These are phyloP conservation scores for Tylopilus sp. DNA, from an alignment of 768 basidiomycete species.

Conservation along the genomic window DNA sequence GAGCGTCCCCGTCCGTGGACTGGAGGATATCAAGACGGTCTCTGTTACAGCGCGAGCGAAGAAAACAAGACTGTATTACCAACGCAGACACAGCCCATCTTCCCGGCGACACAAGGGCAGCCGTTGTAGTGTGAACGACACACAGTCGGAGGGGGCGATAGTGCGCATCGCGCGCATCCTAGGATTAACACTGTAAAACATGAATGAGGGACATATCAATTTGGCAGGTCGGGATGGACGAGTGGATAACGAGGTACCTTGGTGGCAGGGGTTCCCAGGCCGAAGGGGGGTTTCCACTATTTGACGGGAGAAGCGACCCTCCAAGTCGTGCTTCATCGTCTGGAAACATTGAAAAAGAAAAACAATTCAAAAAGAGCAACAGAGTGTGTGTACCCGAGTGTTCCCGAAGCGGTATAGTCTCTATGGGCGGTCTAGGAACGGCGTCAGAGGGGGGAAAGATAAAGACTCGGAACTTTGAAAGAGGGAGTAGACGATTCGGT, in stretches of 20 bases:
- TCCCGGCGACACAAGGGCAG: neutral
- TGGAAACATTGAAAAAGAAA: neutral
- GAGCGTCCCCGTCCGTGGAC: slow-evolving; percentile 6
- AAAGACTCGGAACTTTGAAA: neutral
- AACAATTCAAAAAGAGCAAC: slow-evolving; percentile 8
- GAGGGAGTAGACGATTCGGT: neutral
- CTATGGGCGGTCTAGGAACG: slow-evolving; percentile 4
- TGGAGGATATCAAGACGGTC: slow-evolving; percentile 16
- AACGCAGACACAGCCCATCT: neutral
- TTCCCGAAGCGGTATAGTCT: slow-evolving; percentile 7
- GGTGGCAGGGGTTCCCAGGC: slow-evolving; percentile 15
- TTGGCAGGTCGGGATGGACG: slow-evolving; percentile 9
- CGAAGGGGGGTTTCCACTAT: slow-evolving; percentile 7
- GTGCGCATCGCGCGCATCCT: slow-evolving; percentile 14
- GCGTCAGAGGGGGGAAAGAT: neutral
- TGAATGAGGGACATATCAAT: slow-evolving; percentile 4
- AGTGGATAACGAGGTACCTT: slow-evolving; percentile 6
- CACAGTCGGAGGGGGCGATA: slow-evolving; percentile 15
- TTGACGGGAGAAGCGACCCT: slow-evolving; percentile 12
- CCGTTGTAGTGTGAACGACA: neutral
- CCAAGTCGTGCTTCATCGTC: slow-evolving; percentile 17
- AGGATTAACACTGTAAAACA: neutral
- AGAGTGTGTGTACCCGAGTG: slow-evolving; percentile 7
- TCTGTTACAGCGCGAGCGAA: neutral
- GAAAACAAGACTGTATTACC: neutral